phyloP scores from a whole-genome alignment of 2,329 filamentous ascomycete genomes.

The Paecilomyces fulvus region DNA sequence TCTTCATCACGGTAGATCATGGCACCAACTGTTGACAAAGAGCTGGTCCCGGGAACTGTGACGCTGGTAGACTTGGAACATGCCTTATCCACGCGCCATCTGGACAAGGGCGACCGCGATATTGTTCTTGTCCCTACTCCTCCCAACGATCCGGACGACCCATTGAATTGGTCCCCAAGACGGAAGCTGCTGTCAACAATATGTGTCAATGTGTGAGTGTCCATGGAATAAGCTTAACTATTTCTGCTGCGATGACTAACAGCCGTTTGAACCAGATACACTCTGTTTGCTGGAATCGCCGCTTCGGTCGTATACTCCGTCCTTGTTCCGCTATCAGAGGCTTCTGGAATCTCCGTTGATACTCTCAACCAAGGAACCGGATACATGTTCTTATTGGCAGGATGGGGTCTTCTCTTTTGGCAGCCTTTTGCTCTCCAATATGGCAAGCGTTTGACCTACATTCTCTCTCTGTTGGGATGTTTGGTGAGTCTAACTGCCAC shows the following conservation, averaged over 20 bases:
- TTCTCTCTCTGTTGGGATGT: constrained; percentile 24
- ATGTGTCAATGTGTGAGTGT: constrained; percentile 32
- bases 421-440: constrained; percentile 40
- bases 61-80: constrained; percentile 35
- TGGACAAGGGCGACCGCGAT: constrained; percentile 21
- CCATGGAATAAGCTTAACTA: not conserved
- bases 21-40: constrained; percentile 18
- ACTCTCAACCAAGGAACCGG: constrained; percentile 32
- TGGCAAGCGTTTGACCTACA: constrained; percentile 30
- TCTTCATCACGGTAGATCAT: constrained; percentile 7
- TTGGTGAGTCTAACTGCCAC: constrained; percentile 16
- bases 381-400: constrained; percentile 35
- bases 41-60: constrained; percentile 35
- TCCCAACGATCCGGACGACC: constrained; percentile 39
- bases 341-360: constrained; percentile 25
- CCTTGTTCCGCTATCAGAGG: constrained; percentile 26
- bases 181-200: constrained; percentile 36
- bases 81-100: constrained; percentile 22
- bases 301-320: constrained; percentile 33
- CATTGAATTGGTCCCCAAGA: constrained; percentile 38
- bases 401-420: constrained; percentile 41
- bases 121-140: constrained; percentile 37
- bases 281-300: constrained; percentile 29
- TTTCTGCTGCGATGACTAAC: not conserved
- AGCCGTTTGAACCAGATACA: constrained; percentile 22